Percentiles rank a stretch among this genome's conserved stretches.
phyloP scores from a whole-genome alignment of 2,329 filamentous ascomycete species.

The Phyllosticta paracitricarpa region DNA sequence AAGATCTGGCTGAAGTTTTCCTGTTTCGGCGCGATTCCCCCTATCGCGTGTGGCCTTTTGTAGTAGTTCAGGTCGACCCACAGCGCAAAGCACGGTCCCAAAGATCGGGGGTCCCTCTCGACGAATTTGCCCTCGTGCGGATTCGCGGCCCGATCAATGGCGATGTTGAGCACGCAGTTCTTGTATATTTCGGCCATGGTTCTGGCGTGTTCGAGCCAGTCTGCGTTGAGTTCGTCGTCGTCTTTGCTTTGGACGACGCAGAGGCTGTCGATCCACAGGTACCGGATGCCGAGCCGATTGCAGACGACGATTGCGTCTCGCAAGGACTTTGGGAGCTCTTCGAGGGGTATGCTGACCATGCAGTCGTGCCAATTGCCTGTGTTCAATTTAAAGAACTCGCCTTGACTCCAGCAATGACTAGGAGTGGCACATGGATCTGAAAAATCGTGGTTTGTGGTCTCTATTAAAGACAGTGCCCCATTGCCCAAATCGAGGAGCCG shows the following conservation, averaged over 20 bases:
- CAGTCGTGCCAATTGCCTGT: neutral
- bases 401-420: slow-evolving; percentile 14
- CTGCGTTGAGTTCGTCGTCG: neutral
- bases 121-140: neutral
- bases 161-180: neutral
- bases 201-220: neutral
- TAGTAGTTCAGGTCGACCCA: no score
- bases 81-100: neutral
- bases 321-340: neutral
- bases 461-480: neutral
- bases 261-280: neutral
- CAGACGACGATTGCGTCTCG: neutral
- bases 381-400: neutral
- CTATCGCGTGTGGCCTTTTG: neutral
- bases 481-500: no score
- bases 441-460: neutral
- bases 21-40: neutral
- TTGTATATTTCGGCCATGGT: neutral
- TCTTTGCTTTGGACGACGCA: neutral
- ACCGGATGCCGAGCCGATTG: neutral
- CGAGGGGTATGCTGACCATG: neutral
- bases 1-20: no score
- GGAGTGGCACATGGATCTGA: neutral
- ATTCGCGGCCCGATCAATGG: neutral
- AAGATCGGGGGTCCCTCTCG: neutral